These are phyloP conservation scores for Coleophoma eucalyptorum DNA, from an alignment of 2,329 filamentous ascomycete genomes.

Conservation along the genomic window DNA sequence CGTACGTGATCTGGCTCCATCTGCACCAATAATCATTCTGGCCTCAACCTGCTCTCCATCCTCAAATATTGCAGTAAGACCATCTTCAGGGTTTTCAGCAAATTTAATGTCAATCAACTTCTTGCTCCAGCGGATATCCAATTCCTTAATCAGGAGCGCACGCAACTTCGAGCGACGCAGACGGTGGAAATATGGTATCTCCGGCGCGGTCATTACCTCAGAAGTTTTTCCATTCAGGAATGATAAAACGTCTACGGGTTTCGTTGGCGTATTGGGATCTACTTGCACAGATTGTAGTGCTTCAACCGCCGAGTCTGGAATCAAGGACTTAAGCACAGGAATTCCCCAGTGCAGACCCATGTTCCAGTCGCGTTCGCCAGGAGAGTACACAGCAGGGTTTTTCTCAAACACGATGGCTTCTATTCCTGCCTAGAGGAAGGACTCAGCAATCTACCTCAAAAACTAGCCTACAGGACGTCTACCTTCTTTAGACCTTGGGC, in stretches of 20 bases:
- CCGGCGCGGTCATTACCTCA: constrained; percentile 15
- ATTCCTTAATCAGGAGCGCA: constrained; percentile 26
- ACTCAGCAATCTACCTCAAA: not conserved
- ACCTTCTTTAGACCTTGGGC: not conserved
- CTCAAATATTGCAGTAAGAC: constrained; percentile 26
- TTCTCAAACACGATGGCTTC: not conserved
- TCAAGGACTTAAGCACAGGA: constrained; percentile 25
- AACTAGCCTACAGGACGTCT: not conserved
- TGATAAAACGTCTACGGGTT: constrained; percentile 23
- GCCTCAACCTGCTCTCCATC: constrained; percentile 26
- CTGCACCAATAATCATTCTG: constrained; percentile 28
- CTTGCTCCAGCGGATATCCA: constrained; percentile 35
- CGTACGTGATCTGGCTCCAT: constrained; percentile 27
- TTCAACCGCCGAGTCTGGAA: constrained; percentile 22
- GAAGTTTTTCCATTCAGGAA: constrained; percentile 30
- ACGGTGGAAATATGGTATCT: constrained; percentile 28
- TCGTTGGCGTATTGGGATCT: constrained; percentile 25
- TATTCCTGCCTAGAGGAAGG: not conserved
- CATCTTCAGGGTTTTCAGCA: constrained; percentile 10
- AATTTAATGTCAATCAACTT: constrained; percentile 28
- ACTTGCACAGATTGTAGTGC: constrained; percentile 25
- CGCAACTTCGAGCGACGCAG: constrained; percentile 33
- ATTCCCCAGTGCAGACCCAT: constrained; percentile 5
- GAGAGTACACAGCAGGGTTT: not conserved
- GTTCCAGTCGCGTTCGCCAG: not conserved